Evolutionary conservation across 2,329 filamentous ascomycete genomes (phyloP).

Genomic region (Epicoccum nigrum): DNA sequence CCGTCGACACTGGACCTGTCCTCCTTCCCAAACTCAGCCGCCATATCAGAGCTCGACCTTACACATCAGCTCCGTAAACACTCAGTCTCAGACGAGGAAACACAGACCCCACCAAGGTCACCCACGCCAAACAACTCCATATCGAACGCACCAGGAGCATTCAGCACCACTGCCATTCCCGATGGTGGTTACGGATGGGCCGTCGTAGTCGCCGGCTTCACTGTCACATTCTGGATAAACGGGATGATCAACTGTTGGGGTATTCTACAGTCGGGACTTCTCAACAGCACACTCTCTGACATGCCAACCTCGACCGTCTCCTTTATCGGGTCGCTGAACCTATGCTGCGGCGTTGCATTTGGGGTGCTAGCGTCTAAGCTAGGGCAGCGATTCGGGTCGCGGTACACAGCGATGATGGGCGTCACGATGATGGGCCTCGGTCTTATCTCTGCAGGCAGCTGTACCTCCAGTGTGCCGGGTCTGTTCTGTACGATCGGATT

Average conservation of each 20-base stretch:
- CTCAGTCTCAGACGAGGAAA: conserved; percentile 7
- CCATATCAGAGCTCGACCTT: conserved; percentile 5
- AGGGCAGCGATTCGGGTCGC: conserved; percentile 57
- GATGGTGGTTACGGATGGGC: conserved; percentile 65
- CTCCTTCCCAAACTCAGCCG: not conserved
- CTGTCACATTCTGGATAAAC: conserved; percentile 59
- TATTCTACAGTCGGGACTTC: conserved; percentile 63
- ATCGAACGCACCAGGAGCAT: not conserved
- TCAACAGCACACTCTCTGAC: conserved; percentile 53
- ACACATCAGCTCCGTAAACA: not conserved
- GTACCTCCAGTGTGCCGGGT: conserved; percentile 31
- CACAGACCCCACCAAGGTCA: conserved; percentile 8
- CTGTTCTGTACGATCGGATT: conserved; percentile 57
- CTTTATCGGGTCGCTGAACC: conserved; percentile 63
- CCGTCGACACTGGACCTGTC: conserved; percentile 3
- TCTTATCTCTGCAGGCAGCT: conserved; percentile 56
- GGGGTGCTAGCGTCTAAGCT: conserved; percentile 61
- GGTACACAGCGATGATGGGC: conserved; percentile 56
- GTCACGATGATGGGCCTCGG: conserved; percentile 58
- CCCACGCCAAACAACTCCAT: not conserved
- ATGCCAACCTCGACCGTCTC: conserved; percentile 59
- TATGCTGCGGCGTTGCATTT: conserved; percentile 58
- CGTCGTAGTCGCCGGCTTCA: conserved; percentile 57
- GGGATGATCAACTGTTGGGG: conserved; percentile 66
- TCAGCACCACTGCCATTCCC: conserved; percentile 43